Evolutionary conservation across 805 yeast species (phyloP).

Genomic region (Blastobotrys peoriensis): DNA sequence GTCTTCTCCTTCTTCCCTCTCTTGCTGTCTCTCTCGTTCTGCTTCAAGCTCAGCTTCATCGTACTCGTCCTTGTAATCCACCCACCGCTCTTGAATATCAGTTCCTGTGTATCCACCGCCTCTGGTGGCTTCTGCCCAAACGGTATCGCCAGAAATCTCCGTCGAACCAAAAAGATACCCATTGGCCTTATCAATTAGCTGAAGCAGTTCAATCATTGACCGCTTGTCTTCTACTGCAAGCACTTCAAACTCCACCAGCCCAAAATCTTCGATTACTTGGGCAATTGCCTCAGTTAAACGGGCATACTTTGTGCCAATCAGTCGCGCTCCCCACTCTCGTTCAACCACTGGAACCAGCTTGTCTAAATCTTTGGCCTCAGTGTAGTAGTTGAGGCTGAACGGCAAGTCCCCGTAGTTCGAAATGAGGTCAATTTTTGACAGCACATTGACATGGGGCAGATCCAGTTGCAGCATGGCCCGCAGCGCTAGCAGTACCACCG

Average conservation of each 20-base stretch:
- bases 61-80: constrained; percentile 71
- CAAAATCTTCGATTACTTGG: constrained; percentile 80
- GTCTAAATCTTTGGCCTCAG: constrained; percentile 82
- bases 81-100: constrained; percentile 94
- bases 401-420: constrained; percentile 71
- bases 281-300: constrained; percentile 70
- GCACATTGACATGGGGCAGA: constrained; percentile 87
- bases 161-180: constrained; percentile 92
- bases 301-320: constrained; percentile 55
- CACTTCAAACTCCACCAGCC: constrained; percentile 83
- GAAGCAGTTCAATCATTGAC: constrained; percentile 78
- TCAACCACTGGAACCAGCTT: constrained; percentile 62
- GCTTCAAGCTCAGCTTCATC: constrained; percentile 56
- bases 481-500: constrained; percentile 70
- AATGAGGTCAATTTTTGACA: constrained; percentile 83
- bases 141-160: constrained; percentile 93
- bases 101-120: constrained; percentile 50
- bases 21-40: constrained; percentile 37
- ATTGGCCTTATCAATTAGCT: constrained; percentile 79
- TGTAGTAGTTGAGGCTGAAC: constrained; percentile 76
- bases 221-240: constrained; percentile 85
- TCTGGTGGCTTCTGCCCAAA: constrained; percentile 95
- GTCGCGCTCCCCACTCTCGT: constrained; percentile 58
- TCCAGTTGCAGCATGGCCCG: constrained; percentile 91
- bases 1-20: constrained; percentile 29